phyloP scores from a whole-genome alignment of 2,329 filamentous ascomycete genomes.

The Ambrosiella beaveri region DNA sequence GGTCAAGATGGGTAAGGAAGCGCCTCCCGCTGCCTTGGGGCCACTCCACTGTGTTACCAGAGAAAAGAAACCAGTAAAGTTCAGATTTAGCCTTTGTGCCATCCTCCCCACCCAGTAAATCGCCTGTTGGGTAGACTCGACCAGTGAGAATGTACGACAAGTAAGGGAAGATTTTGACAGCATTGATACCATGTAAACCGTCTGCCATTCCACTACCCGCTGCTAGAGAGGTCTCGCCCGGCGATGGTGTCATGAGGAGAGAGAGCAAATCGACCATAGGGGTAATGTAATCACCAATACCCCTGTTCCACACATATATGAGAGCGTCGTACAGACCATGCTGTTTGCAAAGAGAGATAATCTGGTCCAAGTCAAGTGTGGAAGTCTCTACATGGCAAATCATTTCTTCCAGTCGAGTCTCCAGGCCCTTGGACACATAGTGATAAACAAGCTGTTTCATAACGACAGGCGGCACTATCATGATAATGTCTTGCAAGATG shows the following conservation, averaged over 20 bases:
- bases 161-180: slow-evolving; percentile 86
- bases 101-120: slow-evolving; percentile 52
- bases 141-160: slow-evolving; percentile 82
- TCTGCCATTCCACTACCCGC: slow-evolving; percentile 26
- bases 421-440: slow-evolving; percentile 59
- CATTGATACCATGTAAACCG: slow-evolving; percentile 49
- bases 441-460: slow-evolving; percentile 74
- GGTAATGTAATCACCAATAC: slow-evolving; percentile 74
- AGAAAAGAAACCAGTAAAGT: slow-evolving; percentile 87
- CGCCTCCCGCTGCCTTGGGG: slow-evolving; percentile 44
- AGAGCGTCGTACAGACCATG: slow-evolving; percentile 87
- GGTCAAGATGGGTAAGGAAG: slow-evolving; percentile 41
- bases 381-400: slow-evolving; percentile 82
- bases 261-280: slow-evolving; percentile 69
- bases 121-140: slow-evolving; percentile 77
- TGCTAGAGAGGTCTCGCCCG: slow-evolving; percentile 30
- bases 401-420: slow-evolving; percentile 74
- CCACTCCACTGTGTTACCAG: slow-evolving; percentile 61
- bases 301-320: slow-evolving; percentile 93
- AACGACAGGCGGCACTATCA: slow-evolving; percentile 59
- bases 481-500: slow-evolving; percentile 62
- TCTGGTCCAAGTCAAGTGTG: slow-evolving; percentile 86
- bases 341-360: slow-evolving; percentile 78
- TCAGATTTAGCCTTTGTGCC: slow-evolving; percentile 67
- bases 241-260: slow-evolving; percentile 44